Evolutionary conservation across 106 monocot species (phyloP).

Genomic region (Phalaenopsis aphrodite): DNA sequence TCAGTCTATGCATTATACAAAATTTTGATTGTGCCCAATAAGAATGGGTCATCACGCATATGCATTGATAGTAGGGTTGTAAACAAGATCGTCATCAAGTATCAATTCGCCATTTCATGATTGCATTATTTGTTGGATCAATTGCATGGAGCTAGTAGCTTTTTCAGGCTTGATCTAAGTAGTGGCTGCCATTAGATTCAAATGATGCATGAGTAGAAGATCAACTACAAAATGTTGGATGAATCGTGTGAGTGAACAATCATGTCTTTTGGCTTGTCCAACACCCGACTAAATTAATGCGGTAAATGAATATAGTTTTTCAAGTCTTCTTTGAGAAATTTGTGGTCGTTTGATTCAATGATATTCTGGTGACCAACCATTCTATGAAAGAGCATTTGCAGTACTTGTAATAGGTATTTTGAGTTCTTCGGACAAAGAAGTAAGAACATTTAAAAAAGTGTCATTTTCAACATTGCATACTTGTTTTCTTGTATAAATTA

Average conservation of each 20-base stretch:
- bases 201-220: neutral
- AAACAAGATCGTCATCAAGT: conserved; percentile 11
- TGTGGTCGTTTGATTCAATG: neutral
- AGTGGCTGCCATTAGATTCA: too few relatives aligned
- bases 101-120: conserved; percentile 8
- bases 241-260: conserved; percentile 8
- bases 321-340: neutral
- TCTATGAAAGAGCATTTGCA: neutral
- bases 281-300: conserved; percentile 7
- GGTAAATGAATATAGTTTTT: conserved; percentile 2
- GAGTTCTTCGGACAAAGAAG: neutral
- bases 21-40: too few relatives aligned
- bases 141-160: neutral
- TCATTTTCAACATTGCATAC: neutral
- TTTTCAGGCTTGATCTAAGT: neutral
- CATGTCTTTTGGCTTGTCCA: conserved; percentile 9
- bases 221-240: neutral
- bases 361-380: neutral
- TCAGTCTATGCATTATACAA: too few relatives aligned
- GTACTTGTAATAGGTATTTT: neutral
- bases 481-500: too few relatives aligned
- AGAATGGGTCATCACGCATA: conserved; percentile 1
- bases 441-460: neutral
- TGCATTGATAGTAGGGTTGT: conserved; percentile 9
- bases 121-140: neutral